phyloP scores from a whole-genome alignment of 495 filamentous ascomycete species.

The Clavariopsis aquatica region DNA sequence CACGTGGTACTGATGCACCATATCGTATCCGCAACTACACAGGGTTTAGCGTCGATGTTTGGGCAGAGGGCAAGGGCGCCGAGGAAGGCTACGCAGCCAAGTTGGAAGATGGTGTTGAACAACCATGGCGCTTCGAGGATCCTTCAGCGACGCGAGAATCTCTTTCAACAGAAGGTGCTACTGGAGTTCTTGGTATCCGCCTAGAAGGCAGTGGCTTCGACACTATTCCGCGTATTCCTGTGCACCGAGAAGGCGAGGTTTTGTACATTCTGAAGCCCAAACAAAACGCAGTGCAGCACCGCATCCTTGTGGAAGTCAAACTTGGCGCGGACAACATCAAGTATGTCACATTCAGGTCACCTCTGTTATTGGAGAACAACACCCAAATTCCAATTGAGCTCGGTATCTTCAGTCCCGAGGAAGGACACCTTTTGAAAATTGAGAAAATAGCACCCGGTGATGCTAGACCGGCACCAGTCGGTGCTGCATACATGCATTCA shows the following conservation, averaged over 20 bases:
- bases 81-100: constrained; percentile 70
- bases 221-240: constrained; percentile 78
- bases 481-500: constrained; percentile 86
- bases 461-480: constrained; percentile 85
- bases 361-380: constrained; percentile 94
- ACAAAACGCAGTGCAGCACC: constrained; percentile 80
- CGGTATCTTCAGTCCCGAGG: constrained; percentile 85
- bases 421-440: constrained; percentile 92
- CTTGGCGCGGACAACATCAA: constrained; percentile 93
- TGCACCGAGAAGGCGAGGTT: constrained; percentile 90
- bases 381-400: constrained; percentile 95
- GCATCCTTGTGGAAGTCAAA: constrained; percentile 87
- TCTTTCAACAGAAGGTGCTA: constrained; percentile 76
- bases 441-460: constrained; percentile 96
- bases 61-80: constrained; percentile 61
- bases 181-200: constrained; percentile 74
- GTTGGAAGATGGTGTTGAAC: constrained; percentile 84
- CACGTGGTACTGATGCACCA: constrained; percentile 85
- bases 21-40: constrained; percentile 95
- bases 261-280: constrained; percentile 82
- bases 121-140: constrained; percentile 94
- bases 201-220: constrained; percentile 95
- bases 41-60: constrained; percentile 82
- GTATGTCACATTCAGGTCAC: constrained; percentile 94
- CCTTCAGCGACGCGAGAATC: constrained; percentile 92